Evolutionary conservation across 345 rosid species (phyloP).

Genomic region (Euphorbia peplus): DNA sequence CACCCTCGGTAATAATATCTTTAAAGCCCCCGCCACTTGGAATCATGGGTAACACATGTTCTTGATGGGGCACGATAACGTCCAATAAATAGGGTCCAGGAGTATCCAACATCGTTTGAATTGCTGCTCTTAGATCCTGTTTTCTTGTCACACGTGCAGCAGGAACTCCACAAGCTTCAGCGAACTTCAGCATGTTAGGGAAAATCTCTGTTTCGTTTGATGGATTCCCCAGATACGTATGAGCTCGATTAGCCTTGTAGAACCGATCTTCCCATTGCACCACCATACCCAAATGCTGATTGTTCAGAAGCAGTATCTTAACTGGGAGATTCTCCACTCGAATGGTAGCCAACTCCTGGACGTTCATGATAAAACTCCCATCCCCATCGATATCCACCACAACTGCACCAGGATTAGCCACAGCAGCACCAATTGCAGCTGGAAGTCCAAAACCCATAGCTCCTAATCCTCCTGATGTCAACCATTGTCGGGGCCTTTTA

Average conservation of each 20-base stretch:
- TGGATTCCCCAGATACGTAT: conserved; percentile 83
- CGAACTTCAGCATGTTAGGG: conserved; percentile 81
- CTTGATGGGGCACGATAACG: conserved; percentile 94
- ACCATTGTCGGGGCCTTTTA: conserved; percentile 82
- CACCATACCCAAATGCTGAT: conserved; percentile 98
- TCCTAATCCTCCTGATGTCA: conserved; percentile 88
- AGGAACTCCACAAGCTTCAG: conserved; percentile 83
- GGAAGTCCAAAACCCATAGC: conserved; percentile 99
- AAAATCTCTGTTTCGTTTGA: conserved; percentile 64
- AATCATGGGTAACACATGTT: conserved; percentile 96
- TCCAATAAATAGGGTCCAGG: conserved; percentile 91
- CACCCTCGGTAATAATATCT: conserved; percentile 84
- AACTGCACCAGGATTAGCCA: conserved; percentile 73
- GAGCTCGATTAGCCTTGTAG: conserved; percentile 91
- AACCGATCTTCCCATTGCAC: conserved; percentile 94
- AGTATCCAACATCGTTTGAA: conserved; percentile 82
- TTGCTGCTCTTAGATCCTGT: conserved; percentile 61
- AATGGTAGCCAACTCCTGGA: conserved; percentile 88
- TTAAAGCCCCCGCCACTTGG: conserved; percentile 92
- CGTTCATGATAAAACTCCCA: conserved; percentile 94
- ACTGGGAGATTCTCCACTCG: conserved; percentile 82
- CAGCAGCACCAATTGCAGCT: conserved; percentile 97
- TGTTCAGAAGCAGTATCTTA: conserved; percentile 73
- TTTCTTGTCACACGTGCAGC: conserved; percentile 73
- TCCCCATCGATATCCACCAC: conserved; percentile 98